Evolutionary conservation across 2,329 filamentous ascomycete genomes (phyloP).

Genomic region (Chaetomium strumarium): DNA sequence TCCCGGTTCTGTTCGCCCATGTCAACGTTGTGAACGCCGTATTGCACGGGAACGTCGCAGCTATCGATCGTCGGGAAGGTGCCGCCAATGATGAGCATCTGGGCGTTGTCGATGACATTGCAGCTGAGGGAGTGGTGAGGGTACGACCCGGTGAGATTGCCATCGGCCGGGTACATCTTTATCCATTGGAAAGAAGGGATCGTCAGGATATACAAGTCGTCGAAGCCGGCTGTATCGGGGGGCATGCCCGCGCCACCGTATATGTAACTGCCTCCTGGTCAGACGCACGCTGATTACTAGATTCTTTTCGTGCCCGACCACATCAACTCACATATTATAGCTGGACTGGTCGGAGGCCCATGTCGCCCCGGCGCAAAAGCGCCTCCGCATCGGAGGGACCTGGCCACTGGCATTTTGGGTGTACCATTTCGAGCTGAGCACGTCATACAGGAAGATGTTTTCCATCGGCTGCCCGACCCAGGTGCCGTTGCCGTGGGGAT

Average conservation of each 20-base stretch:
- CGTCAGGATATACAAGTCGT: conserved; percentile 57
- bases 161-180: conserved; percentile 42
- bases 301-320: not conserved
- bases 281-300: not conserved
- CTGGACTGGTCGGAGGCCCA: conserved; percentile 55
- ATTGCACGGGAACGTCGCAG: conserved; percentile 49
- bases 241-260: conserved; percentile 53
- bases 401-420: conserved; percentile 50
- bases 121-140: conserved; percentile 53
- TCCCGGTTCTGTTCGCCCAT: conserved; percentile 44
- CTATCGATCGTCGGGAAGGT: conserved; percentile 43
- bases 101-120: conserved; percentile 49
- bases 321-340: conserved; percentile 53
- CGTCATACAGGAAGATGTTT: conserved; percentile 54
- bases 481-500: conserved; percentile 42
- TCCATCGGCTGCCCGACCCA: conserved; percentile 41
- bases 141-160: conserved; percentile 34
- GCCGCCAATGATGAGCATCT: conserved; percentile 60
- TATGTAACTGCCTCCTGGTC: conserved; percentile 42
- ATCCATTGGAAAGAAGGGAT: conserved; percentile 61
- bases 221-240: conserved; percentile 44
- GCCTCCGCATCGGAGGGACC: conserved; percentile 46
- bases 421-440: conserved; percentile 55
- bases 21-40: conserved; percentile 52
- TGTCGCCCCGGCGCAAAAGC: conserved; percentile 56